Evolutionary conservation across 495 filamentous ascomycete species (phyloP).

Genomic region (Podospora conica): DNA sequence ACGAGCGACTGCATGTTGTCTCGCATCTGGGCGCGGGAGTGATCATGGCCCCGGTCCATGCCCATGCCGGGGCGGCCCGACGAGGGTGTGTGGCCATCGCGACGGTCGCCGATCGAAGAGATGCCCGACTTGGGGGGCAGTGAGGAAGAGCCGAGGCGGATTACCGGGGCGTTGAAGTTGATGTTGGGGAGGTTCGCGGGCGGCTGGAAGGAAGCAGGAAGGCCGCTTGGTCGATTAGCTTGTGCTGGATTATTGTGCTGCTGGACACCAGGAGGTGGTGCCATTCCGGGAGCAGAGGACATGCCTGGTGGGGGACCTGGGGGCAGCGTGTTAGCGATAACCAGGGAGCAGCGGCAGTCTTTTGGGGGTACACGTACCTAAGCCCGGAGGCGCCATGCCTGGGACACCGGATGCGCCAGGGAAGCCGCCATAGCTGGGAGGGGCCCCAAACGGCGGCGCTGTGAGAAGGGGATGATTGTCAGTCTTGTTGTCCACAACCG

Average conservation of each 20-base stretch:
- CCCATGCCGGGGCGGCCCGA: conserved; percentile 62
- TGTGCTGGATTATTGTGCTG: conserved; percentile 58
- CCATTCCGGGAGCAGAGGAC: conserved; percentile 71
- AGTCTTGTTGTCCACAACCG: background rate
- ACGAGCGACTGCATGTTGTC: conserved; percentile 73
- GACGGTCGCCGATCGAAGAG: conserved; percentile 38
- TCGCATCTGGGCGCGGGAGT: conserved; percentile 60
- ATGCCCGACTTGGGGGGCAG: conserved; percentile 59
- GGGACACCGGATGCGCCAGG: conserved; percentile 57
- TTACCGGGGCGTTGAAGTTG: conserved; percentile 96
- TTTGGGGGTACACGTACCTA: conserved; percentile 51
- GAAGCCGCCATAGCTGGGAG: conserved; percentile 66
- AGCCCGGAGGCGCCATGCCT: conserved; percentile 69
- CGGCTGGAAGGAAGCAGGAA: conserved; percentile 81
- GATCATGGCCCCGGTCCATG: conserved; percentile 55
- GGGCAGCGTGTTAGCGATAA: conserved; percentile 1
- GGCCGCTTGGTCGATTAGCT: conserved; percentile 68
- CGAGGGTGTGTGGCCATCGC: conserved; percentile 32
- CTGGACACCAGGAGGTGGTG: conserved; percentile 73
- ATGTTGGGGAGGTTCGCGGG: conserved; percentile 93
- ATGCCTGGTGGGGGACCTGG: conserved; percentile 63
- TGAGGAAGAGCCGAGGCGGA: conserved; percentile 72
- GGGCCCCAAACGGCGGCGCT: conserved; percentile 58
- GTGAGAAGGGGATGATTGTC: conserved; percentile 1
- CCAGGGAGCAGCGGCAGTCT: conserved; percentile 21